Evolutionary conservation across 306 rosid species (phyloP).

Genomic region (Oemleria cerasiformis): DNA sequence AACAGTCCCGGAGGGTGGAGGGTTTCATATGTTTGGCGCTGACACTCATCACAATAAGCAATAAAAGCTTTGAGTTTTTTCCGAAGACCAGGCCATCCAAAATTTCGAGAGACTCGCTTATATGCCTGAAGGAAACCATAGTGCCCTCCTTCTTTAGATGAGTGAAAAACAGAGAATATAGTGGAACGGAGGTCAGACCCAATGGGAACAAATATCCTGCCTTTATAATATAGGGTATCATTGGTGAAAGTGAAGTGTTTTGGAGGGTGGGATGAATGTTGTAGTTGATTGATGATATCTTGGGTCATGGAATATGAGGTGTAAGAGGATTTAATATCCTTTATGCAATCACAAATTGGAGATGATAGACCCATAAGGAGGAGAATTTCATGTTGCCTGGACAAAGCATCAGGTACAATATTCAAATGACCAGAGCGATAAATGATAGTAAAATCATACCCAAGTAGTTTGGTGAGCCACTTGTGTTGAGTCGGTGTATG

Average conservation of each 20-base stretch:
- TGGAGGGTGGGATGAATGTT: too few species aligned
- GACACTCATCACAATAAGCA: background rate
- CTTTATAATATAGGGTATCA: too few species aligned
- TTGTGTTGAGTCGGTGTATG: too few species aligned
- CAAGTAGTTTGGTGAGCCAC: too few species aligned
- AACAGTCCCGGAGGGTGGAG: background rate
- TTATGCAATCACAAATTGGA: background rate
- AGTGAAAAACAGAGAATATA: fast-evolving
- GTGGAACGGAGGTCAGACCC: background rate
- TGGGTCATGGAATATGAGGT: too few species aligned
- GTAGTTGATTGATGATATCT: too few species aligned
- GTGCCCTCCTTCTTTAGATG: too few species aligned
- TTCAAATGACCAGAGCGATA: background rate
- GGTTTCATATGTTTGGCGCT: background rate
- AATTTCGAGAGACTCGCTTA: background rate
- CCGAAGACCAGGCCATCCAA: background rate
- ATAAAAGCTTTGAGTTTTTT: background rate
- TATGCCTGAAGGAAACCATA: background rate
- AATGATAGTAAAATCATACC: too few species aligned
- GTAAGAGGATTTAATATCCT: too few species aligned
- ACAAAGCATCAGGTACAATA: background rate
- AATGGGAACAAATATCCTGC: too few species aligned
- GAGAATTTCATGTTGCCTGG: background rate
- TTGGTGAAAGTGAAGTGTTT: too few species aligned
- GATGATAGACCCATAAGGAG: background rate